Evolutionary conservation across 345 rosid species (phyloP).

Genomic region (Melaleuca quinquenervia): DNA sequence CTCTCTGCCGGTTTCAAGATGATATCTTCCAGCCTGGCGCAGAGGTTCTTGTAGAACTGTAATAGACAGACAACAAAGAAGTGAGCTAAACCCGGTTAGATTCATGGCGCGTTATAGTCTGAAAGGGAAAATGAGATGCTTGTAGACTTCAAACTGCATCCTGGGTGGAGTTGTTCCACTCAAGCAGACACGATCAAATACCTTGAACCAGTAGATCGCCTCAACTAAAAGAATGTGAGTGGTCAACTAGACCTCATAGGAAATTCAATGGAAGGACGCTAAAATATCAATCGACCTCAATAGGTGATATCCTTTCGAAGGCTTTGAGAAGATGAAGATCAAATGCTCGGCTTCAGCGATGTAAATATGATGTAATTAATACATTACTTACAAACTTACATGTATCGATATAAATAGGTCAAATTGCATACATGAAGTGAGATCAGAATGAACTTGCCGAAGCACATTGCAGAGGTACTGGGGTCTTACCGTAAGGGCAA

Average conservation of each 20-base stretch:
- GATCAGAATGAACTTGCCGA: neutral
- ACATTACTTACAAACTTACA: neutral
- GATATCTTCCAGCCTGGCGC: constrained; percentile 58
- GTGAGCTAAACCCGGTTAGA: neutral
- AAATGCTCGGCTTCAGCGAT: neutral
- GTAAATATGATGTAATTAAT: neutral
- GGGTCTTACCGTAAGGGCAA: neutral
- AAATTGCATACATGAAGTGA: neutral
- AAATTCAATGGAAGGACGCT: neutral
- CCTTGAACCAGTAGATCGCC: neutral
- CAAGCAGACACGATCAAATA: neutral
- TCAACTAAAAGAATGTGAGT: neutral
- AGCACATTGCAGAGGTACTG: neutral
- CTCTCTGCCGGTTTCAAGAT: constrained; percentile 62
- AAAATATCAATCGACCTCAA: neutral
- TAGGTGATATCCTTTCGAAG: neutral
- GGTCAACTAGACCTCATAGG: neutral
- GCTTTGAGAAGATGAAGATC: neutral
- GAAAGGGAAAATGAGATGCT: neutral
- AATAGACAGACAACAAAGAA: neutral
- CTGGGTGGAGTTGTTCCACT: neutral
- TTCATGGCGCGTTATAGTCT: neutral
- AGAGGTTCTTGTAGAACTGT: constrained; percentile 82
- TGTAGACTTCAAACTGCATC: neutral
- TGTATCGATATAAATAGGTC: neutral